A percentile compares a stretch with the other conserved stretches of the same genome.
Conservation (phyloP, 345 rosid genomes). For the Angophora floribunda region DNA sequence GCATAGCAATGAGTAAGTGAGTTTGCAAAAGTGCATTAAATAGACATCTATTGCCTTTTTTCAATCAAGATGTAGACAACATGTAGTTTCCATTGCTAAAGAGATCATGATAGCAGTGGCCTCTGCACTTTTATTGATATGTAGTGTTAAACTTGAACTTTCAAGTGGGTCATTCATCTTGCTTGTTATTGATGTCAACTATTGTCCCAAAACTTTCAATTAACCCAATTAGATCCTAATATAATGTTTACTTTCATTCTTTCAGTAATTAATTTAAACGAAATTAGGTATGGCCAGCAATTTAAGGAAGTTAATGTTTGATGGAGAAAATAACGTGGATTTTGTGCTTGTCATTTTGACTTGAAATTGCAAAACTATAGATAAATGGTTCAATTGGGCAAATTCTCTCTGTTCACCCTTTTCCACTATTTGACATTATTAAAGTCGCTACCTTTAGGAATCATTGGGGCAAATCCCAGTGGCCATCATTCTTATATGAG, state of each 20-base stretch:
- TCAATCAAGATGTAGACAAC: neutral
- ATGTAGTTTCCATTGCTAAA: neutral
- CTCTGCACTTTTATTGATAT: neutral
- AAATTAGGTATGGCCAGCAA: neutral
- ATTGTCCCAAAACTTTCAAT: neutral
- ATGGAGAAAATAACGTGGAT: neutral
- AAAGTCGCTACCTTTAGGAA: neutral
- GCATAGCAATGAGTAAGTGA: neutral
- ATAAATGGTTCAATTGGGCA: neutral
- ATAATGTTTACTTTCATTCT: neutral
- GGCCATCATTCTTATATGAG: too few relatives aligned
- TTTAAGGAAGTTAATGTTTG: neutral
- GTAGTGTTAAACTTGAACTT: neutral
- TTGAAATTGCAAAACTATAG: neutral
- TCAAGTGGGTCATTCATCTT: neutral
- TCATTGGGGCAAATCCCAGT: too few relatives aligned
- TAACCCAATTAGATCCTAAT: neutral
- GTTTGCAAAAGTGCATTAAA: neutral
- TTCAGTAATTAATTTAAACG: neutral
- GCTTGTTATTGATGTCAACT: neutral
- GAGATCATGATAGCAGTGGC: neutral
- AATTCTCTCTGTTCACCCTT: accelerated
- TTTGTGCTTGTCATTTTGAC: neutral
- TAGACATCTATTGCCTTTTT: neutral
- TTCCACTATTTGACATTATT: neutral